Base-by-base conservation (phyloP, 75 land plant genomes). In the Selaginella moellendorffii region DNA sequence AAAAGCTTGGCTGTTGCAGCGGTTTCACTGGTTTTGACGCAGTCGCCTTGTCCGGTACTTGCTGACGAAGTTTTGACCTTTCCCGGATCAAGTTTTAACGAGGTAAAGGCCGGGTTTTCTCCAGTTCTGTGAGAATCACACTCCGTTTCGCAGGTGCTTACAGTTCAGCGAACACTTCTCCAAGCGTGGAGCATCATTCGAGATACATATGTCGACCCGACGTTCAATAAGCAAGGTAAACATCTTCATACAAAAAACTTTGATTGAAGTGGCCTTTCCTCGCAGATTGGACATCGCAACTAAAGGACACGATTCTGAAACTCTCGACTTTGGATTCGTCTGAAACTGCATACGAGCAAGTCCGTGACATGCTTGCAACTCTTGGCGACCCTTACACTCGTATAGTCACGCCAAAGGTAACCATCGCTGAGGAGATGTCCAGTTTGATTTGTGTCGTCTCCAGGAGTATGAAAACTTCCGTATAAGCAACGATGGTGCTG, bases 181-280 rank as follows among this genome's bases (percentile, higher is more conserved):
- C 96, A 93, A 66, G 83, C 90, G 19, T 93, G 98, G 98, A 96
- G 98, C 1, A 77, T 93, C 31, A 79, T 93, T 61, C 77, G 96
- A 31, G 98, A 93, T 64, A 85, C 80, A 0, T 93, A 89, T 64
- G 66, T 93, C 0, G 98, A 93, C 69, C 90, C 98, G 10, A 89
- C 90, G 24, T 93, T 82, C 75, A 93, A 93, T 66, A 89, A 93
- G 68, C 98, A 93, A 82, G 97, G 97, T 88, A n/a, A n/a, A n/a
- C n/a, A n/a, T n/a, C n/a, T n/a, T n/a, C n/a, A n/a, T n/a, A n/a
- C n/a, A n/a, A n/a, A n/a, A n/a, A n/a, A n/a, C n/a, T n/a, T n/a
- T n/a, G n/a, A 53, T 17, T 53, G 28, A 24, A 53, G 29, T 30
- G 12, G 62, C 54, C 36, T 26, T 27, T 65, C 2, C 29, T 17